Evolutionary conservation across 2,329 filamentous ascomycete species (phyloP), one percentile per base, ranked within the genome.

Genomic region (Pleomassaria siparia): DNA sequence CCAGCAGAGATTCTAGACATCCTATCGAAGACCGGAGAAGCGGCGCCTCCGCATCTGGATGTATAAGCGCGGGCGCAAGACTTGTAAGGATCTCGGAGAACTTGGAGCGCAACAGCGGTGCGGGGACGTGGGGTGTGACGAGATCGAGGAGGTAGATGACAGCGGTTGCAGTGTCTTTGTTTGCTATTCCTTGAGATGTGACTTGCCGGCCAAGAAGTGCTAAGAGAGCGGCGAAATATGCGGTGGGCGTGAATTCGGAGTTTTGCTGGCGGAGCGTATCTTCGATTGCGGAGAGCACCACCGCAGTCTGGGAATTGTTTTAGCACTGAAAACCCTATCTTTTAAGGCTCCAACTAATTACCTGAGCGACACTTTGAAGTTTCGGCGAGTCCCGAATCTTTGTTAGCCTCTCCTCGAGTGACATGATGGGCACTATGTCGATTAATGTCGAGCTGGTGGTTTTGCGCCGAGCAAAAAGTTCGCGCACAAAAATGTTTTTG

Each of bases 121-220:
- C 82, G 45, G 94, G 90, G 52, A 91, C 85, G 74, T 86, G 88
- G 49, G 88, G 88, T 13, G 91, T 94, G 60, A 96, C 83, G 58
- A 95, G 79, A 73, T 99, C 92, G 76, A 99, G 89, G 13, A 99
- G 85, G 73, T 99, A 99, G 60, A 99, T 88, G 56, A 95, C 87
- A 2, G 92, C 89, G 18, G 88, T 85, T 25, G 89, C 87, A 51
- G 95, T 78, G 55, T 95, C 90, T 69, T 89, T 88, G 68, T 92
- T 92, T 46, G 88, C 77, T 45, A 84, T 83, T 43, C 84, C 86
- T 47, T 80, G 74, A 55, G 76, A 72, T 30, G 80, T 83, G 44
- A 88, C 80, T 22, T 89, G 86, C 73, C 95, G 88, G 61, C 84
- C 83, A 2, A 99, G 82, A 3, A 99, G 81, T 29, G 91, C 89